A percentile compares a stretch with the other conserved stretches of the same genome.
Conservation (phyloP, 441 rosid species). For the Pelargonium cotyledonis region DNA sequence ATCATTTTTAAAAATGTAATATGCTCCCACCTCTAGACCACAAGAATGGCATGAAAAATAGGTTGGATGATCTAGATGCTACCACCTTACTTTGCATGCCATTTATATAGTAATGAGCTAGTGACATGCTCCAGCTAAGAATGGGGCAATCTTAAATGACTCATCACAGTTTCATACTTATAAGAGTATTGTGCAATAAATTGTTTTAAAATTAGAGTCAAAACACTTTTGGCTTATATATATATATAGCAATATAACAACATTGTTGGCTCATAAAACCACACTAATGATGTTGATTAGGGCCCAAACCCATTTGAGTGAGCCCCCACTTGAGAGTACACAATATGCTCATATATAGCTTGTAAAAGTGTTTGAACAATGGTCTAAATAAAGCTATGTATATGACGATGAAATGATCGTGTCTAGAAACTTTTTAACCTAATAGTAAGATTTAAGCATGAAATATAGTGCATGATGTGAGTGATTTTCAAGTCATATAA, state of each 20-base stretch:
- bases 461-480: conserved; percentile 5
- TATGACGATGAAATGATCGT: not conserved
- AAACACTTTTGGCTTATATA: not conserved
- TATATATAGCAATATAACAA: not conserved
- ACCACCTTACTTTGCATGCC: too few species aligned
- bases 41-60: too few species aligned
- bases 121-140: too few species aligned
- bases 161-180: too few species aligned
- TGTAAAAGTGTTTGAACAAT: not conserved
- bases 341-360: not conserved
- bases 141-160: too few species aligned
- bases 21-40: too few species aligned
- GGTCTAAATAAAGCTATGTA: not conserved
- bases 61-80: too few species aligned
- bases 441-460: not conserved
- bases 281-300: too few species aligned
- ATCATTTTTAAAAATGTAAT: too few species aligned
- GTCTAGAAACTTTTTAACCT: not conserved
- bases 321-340: not conserved
- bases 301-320: not conserved
- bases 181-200: too few species aligned
- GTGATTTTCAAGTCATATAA: not conserved
- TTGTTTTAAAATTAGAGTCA: too few species aligned
- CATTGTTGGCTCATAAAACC: not conserved
- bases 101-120: too few species aligned